Percentiles rank a stretch among this genome's conserved stretches.
Evolutionary conservation across 257 asterid genomes (phyloP).

Genomic region (Solanum sparsipilum): DNA sequence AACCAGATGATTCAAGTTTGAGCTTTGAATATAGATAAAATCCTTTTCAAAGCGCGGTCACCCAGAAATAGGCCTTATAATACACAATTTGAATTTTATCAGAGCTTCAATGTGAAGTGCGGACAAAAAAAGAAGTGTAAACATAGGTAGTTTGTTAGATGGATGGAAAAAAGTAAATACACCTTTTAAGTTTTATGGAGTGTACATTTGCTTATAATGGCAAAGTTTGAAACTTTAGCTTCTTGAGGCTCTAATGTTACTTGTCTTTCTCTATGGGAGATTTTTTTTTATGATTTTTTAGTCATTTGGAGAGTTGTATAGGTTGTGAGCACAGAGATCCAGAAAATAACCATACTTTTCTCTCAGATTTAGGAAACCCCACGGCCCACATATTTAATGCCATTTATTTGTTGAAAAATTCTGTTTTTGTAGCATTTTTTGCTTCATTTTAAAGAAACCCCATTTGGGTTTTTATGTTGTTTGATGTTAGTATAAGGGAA

Average conservation of each 20-base stretch:
- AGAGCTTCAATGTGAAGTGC: neutral
- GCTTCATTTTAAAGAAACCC: neutral
- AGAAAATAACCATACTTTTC: neutral
- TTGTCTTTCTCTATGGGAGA: too few relatives aligned
- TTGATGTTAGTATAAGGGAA: neutral
- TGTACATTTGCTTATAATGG: neutral
- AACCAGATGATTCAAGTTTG: too few relatives aligned
- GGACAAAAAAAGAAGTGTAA: neutral
- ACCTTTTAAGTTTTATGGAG: neutral
- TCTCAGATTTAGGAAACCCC: neutral
- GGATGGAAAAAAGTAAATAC: neutral
- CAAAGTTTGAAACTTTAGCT: neutral
- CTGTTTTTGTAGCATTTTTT: neutral
- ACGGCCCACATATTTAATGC: neutral
- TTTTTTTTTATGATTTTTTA: too few relatives aligned
- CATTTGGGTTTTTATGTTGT: neutral
- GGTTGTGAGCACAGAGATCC: neutral
- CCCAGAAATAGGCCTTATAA: too few relatives aligned
- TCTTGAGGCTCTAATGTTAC: neutral
- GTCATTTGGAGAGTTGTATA: too few relatives aligned
- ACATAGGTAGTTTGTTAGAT: neutral
- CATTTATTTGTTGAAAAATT: neutral
- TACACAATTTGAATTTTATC: accelerated
- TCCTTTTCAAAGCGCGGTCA: too few relatives aligned
- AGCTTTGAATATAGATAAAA: too few relatives aligned